Evolutionary conservation across 2,329 filamentous ascomycete species (phyloP).

Genomic region (Mollisiaceae sp.): DNA sequence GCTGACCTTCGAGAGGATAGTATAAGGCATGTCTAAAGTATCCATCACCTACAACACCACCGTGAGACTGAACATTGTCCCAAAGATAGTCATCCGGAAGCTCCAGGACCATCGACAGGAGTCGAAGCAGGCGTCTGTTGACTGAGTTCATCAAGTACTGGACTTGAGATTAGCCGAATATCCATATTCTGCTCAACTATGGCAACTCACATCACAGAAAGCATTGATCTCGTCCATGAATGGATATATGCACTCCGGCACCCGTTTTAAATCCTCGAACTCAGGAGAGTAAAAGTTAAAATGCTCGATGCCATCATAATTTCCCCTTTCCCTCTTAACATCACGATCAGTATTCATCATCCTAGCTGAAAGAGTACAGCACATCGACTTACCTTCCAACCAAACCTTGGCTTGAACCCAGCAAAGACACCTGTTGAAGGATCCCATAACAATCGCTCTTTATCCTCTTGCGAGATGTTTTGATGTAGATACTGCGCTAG

Average conservation of each 20-base stretch:
- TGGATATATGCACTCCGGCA: constrained; percentile 51
- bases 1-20: constrained; percentile 45
- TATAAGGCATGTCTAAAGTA: constrained; percentile 54
- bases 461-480: constrained; percentile 56
- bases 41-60: constrained; percentile 49
- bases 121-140: constrained; percentile 48
- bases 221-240: constrained; percentile 56
- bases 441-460: constrained; percentile 52
- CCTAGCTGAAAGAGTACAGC: neutral
- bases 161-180: neutral
- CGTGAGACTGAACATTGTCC: constrained; percentile 51
- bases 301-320: constrained; percentile 56
- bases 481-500: constrained; percentile 56
- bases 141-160: constrained; percentile 54
- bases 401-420: constrained; percentile 55
- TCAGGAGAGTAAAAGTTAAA: constrained; percentile 50
- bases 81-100: constrained; percentile 52
- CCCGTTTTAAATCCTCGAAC: constrained; percentile 24
- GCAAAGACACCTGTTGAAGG: constrained; percentile 55
- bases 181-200: too few relatives aligned
- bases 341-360: neutral
- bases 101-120: constrained; percentile 51
- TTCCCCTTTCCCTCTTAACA: constrained; percentile 48
- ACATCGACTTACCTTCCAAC: constrained; percentile 26
- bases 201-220: constrained; percentile 44